Percentiles rank a stretch among this genome's conserved stretches.
These are phyloP conservation scores for Tricladium varicosporioides DNA, from an alignment of 2,329 filamentous ascomycete genomes.

Conservation along the genomic window DNA sequence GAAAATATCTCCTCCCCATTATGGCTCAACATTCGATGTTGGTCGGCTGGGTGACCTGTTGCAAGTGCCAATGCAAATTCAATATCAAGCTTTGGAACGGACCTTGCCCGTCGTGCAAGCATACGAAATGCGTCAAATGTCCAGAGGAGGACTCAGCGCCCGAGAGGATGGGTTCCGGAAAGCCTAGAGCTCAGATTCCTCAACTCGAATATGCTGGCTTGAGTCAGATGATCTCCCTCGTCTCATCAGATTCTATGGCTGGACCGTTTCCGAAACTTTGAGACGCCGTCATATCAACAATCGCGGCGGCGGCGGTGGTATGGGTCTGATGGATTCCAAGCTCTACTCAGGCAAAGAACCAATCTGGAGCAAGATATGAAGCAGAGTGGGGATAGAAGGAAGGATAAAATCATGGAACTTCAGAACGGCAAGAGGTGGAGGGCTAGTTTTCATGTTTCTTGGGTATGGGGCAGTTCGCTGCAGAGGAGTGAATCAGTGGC, in stretches of 20 bases:
- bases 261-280: not conserved
- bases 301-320: not conserved
- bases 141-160: not conserved
- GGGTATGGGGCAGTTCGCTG: too few relatives aligned
- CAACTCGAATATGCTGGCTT: not conserved
- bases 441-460: too few relatives aligned
- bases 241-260: not conserved
- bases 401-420: too few relatives aligned
- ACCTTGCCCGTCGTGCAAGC: not conserved
- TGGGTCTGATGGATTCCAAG: too few relatives aligned
- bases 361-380: too few relatives aligned
- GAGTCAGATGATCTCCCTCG: not conserved
- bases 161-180: not conserved
- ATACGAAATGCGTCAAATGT: not conserved
- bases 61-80: not conserved
- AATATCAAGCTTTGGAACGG: not conserved
- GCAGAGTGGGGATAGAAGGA: too few relatives aligned
- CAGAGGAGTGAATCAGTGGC: too few relatives aligned
- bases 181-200: not conserved
- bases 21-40: not conserved
- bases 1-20: not conserved
- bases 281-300: not conserved
- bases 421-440: too few relatives aligned
- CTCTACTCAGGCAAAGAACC: too few relatives aligned
- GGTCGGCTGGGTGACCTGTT: not conserved